phyloP scores from a whole-genome alignment of 2,329 filamentous ascomycete species.

The Fusarium sp. region DNA sequence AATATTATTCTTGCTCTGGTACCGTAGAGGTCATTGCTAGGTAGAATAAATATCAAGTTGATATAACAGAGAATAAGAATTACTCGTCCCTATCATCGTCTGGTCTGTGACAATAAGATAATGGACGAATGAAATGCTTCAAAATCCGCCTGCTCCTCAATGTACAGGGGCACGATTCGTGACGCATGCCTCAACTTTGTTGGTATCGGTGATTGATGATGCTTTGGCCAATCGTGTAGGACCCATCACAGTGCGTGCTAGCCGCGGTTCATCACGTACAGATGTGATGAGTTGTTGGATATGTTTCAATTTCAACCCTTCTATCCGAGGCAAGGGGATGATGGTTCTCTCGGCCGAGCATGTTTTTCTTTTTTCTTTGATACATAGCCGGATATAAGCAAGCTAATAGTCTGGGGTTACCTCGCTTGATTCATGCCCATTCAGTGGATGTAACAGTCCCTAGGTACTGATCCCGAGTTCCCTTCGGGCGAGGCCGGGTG shows the following conservation, averaged over 20 bases:
- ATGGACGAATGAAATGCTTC: constrained; percentile 27
- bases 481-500: constrained; percentile 37
- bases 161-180: constrained; percentile 38
- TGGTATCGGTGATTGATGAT: constrained; percentile 38
- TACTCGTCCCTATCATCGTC: too few species aligned
- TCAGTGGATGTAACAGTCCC: constrained; percentile 33
- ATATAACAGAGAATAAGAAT: too few species aligned
- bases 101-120: neutral
- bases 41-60: too few species aligned
- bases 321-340: constrained; percentile 29
- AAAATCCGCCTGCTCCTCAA: constrained; percentile 21
- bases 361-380: constrained; percentile 9
- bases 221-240: constrained; percentile 36
- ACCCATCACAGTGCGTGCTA: constrained; percentile 37
- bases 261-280: constrained; percentile 23
- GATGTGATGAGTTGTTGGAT: constrained; percentile 34
- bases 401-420: constrained; percentile 19
- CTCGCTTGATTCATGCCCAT: constrained; percentile 32
- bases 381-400: constrained; percentile 12
- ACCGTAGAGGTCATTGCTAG: too few species aligned
- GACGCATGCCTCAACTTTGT: constrained; percentile 41
- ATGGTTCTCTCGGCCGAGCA: constrained; percentile 2
- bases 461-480: constrained; percentile 25
- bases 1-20: too few species aligned
- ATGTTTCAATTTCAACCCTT: constrained; percentile 36